Percentiles rank a stretch among this genome's conserved stretches.
phyloP scores from a whole-genome alignment of 495 filamentous ascomycete genomes.

The Xylaria intraflava region DNA sequence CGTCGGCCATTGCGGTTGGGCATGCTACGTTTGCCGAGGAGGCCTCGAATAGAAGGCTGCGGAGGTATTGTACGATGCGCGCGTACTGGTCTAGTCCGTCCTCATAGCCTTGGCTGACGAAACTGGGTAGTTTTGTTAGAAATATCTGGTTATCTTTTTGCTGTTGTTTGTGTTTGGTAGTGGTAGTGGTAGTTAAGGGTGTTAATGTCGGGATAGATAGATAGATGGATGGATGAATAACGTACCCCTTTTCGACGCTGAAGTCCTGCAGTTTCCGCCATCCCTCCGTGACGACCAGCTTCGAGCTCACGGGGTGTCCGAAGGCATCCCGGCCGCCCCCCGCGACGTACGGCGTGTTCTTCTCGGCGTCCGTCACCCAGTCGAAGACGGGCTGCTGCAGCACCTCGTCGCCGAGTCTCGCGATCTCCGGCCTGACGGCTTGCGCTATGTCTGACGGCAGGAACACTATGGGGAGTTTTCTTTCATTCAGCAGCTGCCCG shows the following conservation, averaged over 20 bases:
- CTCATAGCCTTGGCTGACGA: conserved; percentile 52
- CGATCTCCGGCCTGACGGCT: conserved; percentile 32
- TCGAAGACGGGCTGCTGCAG: conserved; percentile 38
- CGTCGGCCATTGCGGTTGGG: conserved; percentile 61
- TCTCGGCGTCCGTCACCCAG: conserved; percentile 53
- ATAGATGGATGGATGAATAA: background rate
- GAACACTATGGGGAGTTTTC: conserved; percentile 42
- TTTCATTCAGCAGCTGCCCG: background rate
- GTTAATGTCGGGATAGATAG: too few relatives aligned
- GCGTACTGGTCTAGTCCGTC: conserved; percentile 36
- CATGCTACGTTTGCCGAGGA: conserved; percentile 43
- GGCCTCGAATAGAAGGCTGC: conserved; percentile 51
- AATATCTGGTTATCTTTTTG: background rate
- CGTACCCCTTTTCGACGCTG: conserved; percentile 43
- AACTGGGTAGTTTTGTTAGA: conserved; percentile 8
- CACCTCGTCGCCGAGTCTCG: conserved; percentile 41
- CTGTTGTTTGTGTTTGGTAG: background rate
- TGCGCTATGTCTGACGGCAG: conserved; percentile 33
- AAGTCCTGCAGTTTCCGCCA: conserved; percentile 51
- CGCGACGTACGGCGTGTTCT: conserved; percentile 48
- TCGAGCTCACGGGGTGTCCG: conserved; percentile 36
- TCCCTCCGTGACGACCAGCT: conserved; percentile 49
- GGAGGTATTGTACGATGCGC: conserved; percentile 49
- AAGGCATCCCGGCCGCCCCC: conserved; percentile 44
- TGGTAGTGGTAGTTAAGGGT: too few relatives aligned